Evolutionary conservation across 441 rosid species (phyloP), one percentile per base, ranked within the genome.

Genomic region (Corymbia citriodora): DNA sequence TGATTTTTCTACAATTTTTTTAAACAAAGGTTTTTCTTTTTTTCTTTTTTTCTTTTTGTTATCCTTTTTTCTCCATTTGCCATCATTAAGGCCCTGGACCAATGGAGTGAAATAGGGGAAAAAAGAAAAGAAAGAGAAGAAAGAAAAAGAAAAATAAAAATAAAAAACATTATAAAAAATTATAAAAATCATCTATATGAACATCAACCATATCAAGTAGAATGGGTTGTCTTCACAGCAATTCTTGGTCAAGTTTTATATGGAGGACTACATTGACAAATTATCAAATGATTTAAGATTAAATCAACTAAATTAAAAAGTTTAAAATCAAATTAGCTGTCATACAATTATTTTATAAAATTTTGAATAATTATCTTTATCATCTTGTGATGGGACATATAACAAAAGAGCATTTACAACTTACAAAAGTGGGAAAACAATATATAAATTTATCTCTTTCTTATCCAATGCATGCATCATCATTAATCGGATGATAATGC

Each of bases 151-250:
- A 17, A 4, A 18, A 5, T 17, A n/a, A n/a, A n/a, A n/a, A n/a
- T n/a, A n/a, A n/a, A n/a, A n/a, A n/a, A n/a, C n/a, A n/a, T n/a
- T n/a, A 33, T 55, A 0, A 21, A 57, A 59, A 25, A 2, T 59
- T 59, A 0, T 13, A 59, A 59, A 59, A 59, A 2, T 59, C 25
- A 3, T 59, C 65, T 59, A 59, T 0, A 59, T 59, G 0, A 4
- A 0, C 0, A 17, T 2, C 1, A 7, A 0, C 1, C 0, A 0
- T 72, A 9, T 0, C 25, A 33, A 33, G 2, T 70, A 10, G 1
- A 2, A 70, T 12, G 7, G 1, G 8, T 1, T 1, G 1, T 6
- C 4, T 40, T 0, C 14, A 74, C 15, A 3, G 4, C 1, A 2
- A 74, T 74, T 40, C 25, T 23, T 0, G 2, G 5, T 12, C 9